Base-by-base conservation (phyloP, 148 eudicot genomes). In the Nyssa sinensis region DNA sequence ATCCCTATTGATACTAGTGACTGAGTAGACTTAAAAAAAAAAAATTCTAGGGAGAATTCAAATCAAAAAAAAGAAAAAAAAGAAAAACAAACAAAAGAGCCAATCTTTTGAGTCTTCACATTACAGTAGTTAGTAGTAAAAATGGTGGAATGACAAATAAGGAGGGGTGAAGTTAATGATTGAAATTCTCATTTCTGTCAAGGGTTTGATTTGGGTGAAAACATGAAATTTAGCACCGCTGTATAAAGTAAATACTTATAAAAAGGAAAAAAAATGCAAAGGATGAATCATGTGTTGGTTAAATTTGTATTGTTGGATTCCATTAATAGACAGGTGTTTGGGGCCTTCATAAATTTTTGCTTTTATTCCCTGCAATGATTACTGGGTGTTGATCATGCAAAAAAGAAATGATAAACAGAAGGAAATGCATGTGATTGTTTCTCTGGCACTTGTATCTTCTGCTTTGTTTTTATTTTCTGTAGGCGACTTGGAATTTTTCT, bases 381-480 rank as follows among this genome's bases (percentile, higher is more conserved):
- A 74, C 68, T 74, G 66, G 66, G 32, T 55, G 64, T 74, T n/a
- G n/a, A n/a, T 67, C 63, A 68, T 71, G 75, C 61, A 34, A 29
- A 44, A 58, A 79, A 53, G 70, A 73, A 71, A 51, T 71, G 62
- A 78, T 41, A 49, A 79, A 44, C 70, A 71, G n/a, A 78, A 62
- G 33, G 73, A 71, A 74, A 73, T 79, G 84, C 89, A 85, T 86
- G 91, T 86, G 91, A 60, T 70, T 70, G 80, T 77, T 79, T 76
- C 74, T 82, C 74, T 76, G 74, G 59, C 64, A 63, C 60, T 37
- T 74, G 31, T 66, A 57, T 75, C 72, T 47, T 75, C 79, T 67
- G 53, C 66, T 66, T 74, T 73, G 35, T 70, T 69, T n/a, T 62
- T 61, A 1, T 10, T 69, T 31, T 53, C 33, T 7, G 41, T 27